A percentile compares a stretch with the other conserved stretches of the same genome.
Evolutionary conservation across 2,329 filamentous ascomycete species (phyloP).

Genomic region (Ophiostoma sp.): DNA sequence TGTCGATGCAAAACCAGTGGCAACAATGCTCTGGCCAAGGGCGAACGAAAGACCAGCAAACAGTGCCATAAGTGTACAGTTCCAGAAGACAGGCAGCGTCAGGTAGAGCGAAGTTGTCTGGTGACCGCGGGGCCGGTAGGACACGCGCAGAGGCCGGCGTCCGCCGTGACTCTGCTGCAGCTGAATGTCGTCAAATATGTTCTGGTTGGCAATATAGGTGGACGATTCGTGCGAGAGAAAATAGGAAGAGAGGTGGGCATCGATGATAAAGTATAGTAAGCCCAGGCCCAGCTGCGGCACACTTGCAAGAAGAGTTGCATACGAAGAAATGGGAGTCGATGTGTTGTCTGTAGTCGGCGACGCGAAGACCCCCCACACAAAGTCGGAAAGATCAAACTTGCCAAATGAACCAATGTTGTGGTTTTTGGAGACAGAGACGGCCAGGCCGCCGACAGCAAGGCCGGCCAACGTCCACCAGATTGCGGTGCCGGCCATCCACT

Average conservation of each 20-base stretch:
- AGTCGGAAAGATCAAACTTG: constrained; percentile 36
- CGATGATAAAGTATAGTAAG: constrained; percentile 44
- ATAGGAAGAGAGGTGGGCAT: constrained; percentile 45
- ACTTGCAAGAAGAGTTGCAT: constrained; percentile 39
- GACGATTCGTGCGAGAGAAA: constrained; percentile 48
- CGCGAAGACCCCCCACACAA: constrained; percentile 5
- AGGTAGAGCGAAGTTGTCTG: constrained; percentile 47
- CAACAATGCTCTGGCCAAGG: constrained; percentile 43
- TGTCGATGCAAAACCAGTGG: constrained; percentile 24
- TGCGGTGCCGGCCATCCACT: constrained; percentile 40
- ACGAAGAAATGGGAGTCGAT: constrained; percentile 23
- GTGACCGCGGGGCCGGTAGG: constrained; percentile 39
- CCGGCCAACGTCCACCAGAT: constrained; percentile 39
- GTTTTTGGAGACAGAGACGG: constrained; percentile 32
- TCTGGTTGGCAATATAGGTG: constrained; percentile 31
- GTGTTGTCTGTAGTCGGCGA: constrained; percentile 23
- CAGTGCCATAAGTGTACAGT: constrained; percentile 42
- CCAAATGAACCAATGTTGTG: constrained; percentile 38
- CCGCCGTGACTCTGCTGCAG: constrained; percentile 8
- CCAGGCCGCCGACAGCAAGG: constrained; percentile 40
- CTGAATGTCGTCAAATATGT: constrained; percentile 12
- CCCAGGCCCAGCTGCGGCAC: constrained; percentile 47
- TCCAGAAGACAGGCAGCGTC: constrained; percentile 45
- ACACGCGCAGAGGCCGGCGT: constrained; percentile 42
- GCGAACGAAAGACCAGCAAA: constrained; percentile 44